Evolutionary conservation across 257 asterid genomes (phyloP).

Genomic region (Scutellaria galericulata): DNA sequence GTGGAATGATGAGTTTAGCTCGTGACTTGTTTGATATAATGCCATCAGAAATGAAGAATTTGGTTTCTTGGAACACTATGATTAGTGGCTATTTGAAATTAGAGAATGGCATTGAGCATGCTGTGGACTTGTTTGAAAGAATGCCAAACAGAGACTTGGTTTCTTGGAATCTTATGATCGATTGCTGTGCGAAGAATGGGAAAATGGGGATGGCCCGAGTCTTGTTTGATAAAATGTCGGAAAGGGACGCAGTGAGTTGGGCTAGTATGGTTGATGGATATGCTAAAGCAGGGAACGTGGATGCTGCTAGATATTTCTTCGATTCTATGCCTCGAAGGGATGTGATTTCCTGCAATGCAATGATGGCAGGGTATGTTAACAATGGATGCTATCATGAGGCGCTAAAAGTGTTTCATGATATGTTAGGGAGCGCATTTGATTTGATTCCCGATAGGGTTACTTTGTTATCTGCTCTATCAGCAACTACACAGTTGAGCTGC

Average conservation of each 20-base stretch:
- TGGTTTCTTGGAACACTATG: constrained; percentile 83
- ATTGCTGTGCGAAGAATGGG: constrained; percentile 69
- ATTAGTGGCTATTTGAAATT: constrained; percentile 61
- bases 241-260: constrained; percentile 79
- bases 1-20: constrained; percentile 68
- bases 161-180: constrained; percentile 86
- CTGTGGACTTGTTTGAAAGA: constrained; percentile 59
- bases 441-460: constrained; percentile 70
- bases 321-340: constrained; percentile 80
- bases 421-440: constrained; percentile 41
- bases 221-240: constrained; percentile 65
- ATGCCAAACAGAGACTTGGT: constrained; percentile 76
- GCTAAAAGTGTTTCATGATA: constrained; percentile 63
- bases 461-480: constrained; percentile 71
- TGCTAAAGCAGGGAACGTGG: constrained; percentile 59
- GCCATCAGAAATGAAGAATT: constrained; percentile 61
- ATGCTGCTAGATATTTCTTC: constrained; percentile 63
- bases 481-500: constrained; percentile 67
- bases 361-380: constrained; percentile 84
- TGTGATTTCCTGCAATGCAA: constrained; percentile 81
- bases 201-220: constrained; percentile 53
- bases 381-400: constrained; percentile 66
- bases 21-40: constrained; percentile 60
- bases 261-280: constrained; percentile 81
- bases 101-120: constrained; percentile 53